Conservation (phyloP, 805 yeast genomes). For the Schizosaccharomyces cryophilus region DNA sequence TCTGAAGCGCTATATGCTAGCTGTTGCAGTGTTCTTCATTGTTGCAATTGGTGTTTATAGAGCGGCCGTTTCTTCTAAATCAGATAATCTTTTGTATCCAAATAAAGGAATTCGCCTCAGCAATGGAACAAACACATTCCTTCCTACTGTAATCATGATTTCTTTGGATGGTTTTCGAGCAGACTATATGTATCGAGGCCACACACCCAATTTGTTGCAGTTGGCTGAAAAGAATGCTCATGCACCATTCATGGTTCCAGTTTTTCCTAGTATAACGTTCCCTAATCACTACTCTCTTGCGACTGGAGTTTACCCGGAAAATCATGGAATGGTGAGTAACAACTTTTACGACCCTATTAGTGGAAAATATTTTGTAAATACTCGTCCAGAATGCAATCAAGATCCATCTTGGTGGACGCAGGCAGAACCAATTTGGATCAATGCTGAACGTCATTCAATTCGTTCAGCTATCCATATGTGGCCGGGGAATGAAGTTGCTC, state of each 20-base stretch:
- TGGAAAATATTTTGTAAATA: slow-evolving; percentile 35
- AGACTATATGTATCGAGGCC: slow-evolving; percentile 38
- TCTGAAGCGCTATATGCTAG: background rate
- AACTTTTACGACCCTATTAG: slow-evolving; percentile 41
- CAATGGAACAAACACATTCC: slow-evolving; percentile 47
- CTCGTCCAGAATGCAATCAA: slow-evolving; percentile 27
- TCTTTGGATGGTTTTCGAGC: slow-evolving; percentile 87
- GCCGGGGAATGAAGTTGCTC: slow-evolving; percentile 69
- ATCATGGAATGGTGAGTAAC: slow-evolving; percentile 74
- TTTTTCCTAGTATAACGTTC: slow-evolving; percentile 72
- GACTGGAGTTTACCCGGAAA: slow-evolving; percentile 62
- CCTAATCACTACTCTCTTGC: slow-evolving; percentile 83
- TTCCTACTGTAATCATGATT: slow-evolving; percentile 58
- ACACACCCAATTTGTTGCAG: slow-evolving; percentile 49
- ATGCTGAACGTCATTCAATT: slow-evolving; percentile 39
- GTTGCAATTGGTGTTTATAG: background rate
- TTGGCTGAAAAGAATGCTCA: slow-evolving; percentile 21
- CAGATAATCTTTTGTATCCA: background rate
- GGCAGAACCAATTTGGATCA: slow-evolving; percentile 57
- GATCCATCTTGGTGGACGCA: slow-evolving; percentile 43
- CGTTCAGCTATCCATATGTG: slow-evolving; percentile 74
- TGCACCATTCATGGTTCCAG: slow-evolving; percentile 66
- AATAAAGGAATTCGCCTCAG: background rate
- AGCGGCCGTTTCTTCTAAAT: background rate
- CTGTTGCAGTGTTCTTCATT: background rate